Conservation (phyloP, 177 flowering plant genomes). For the Vitis hybrid region DNA sequence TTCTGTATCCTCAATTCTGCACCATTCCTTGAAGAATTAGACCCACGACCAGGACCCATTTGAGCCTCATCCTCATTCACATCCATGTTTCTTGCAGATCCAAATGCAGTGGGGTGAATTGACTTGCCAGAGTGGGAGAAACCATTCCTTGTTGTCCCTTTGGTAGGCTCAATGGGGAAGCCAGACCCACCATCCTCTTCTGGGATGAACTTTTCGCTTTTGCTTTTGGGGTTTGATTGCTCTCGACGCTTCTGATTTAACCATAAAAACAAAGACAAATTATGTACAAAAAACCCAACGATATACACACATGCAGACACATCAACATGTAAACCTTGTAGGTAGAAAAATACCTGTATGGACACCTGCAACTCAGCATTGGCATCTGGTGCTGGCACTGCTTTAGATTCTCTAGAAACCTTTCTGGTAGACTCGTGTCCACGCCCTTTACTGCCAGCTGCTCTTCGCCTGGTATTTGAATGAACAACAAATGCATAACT, state of each 20-base stretch:
- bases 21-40: conserved; percentile 30
- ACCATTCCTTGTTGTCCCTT: conserved; percentile 22
- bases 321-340: background rate
- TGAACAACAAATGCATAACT: background rate
- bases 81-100: conserved; percentile 27
- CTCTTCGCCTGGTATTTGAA: conserved; percentile 43
- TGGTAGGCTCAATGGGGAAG: conserved; percentile 45
- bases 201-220: conserved; percentile 44
- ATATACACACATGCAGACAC: background rate
- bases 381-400: conserved; percentile 53
- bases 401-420: conserved; percentile 41
- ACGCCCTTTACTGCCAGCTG: conserved; percentile 34
- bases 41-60: conserved; percentile 13
- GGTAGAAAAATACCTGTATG: conserved; percentile 34
- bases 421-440: conserved; percentile 39
- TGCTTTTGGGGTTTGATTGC: conserved; percentile 42
- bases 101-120: conserved; percentile 20
- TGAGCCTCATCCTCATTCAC: conserved; percentile 20
- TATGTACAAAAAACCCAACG: background rate
- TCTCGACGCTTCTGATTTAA: conserved; percentile 43
- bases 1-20: conserved; percentile 34
- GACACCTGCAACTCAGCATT: conserved; percentile 58
- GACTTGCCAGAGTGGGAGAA: conserved; percentile 27
- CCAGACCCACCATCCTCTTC: conserved; percentile 54
- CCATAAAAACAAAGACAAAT: background rate